Evolutionary conservation across 2,329 filamentous ascomycete genomes (phyloP).

Genomic region (Chaetomium strumarium): DNA sequence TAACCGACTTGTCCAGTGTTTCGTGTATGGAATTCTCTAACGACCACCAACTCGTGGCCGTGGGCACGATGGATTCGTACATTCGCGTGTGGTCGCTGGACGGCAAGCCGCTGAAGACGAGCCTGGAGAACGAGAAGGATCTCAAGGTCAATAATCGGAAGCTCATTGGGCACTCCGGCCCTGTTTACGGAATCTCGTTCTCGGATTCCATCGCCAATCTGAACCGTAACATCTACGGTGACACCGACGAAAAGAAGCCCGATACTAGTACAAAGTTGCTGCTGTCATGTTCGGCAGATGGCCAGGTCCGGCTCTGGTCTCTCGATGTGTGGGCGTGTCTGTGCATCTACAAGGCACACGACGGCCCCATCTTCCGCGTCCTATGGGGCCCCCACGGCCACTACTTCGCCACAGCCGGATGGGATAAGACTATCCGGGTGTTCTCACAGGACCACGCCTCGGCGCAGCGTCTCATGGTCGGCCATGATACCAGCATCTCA

Average conservation of each 20-base stretch:
- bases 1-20: constrained; percentile 47
- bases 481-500: constrained; percentile 91
- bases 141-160: constrained; percentile 58
- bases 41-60: constrained; percentile 79
- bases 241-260: constrained; percentile 35
- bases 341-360: constrained; percentile 89
- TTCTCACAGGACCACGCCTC: constrained; percentile 94
- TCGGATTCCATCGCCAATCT: constrained; percentile 60
- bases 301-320: constrained; percentile 86
- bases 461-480: constrained; percentile 79
- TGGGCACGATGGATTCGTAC: constrained; percentile 88
- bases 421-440: constrained; percentile 83
- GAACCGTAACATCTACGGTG: constrained; percentile 46
- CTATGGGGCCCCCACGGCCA: constrained; percentile 90
- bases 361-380: constrained; percentile 81
- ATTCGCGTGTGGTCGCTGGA: constrained; percentile 92
- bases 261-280: constrained; percentile 65
- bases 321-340: constrained; percentile 87
- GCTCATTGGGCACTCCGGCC: constrained; percentile 83
- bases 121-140: constrained; percentile 53
- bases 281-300: constrained; percentile 81
- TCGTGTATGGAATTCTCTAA: constrained; percentile 96
- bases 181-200: constrained; percentile 86
- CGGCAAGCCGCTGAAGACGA: constrained; percentile 70
- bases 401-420: constrained; percentile 84